These are phyloP conservation scores for Globisporangium apiculatum DNA, from an alignment of 352 stramenopile genomes.

Conservation along the genomic window DNA sequence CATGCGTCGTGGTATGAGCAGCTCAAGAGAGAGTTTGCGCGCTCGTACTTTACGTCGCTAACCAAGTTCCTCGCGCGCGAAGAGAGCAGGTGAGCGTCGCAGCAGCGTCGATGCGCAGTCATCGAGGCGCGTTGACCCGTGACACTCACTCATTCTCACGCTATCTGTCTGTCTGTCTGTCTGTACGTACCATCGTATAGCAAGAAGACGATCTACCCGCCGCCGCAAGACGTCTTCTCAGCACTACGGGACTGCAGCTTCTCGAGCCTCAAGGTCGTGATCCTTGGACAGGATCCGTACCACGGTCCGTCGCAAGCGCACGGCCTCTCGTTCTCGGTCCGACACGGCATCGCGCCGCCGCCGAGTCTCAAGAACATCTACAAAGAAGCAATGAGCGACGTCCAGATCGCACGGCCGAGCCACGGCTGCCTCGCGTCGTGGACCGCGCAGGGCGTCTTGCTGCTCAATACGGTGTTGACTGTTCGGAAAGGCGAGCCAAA, in stretches of 20 bases:
- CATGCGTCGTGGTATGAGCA: constrained; percentile 50
- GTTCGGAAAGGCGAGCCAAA: constrained; percentile 90
- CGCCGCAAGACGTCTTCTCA: constrained; percentile 81
- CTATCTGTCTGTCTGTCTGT: not conserved
- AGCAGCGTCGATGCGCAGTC: too few species aligned
- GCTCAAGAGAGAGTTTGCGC: constrained; percentile 41
- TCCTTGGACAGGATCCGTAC: constrained; percentile 92
- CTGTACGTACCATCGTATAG: constrained; percentile 2
- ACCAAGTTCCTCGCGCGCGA: constrained; percentile 40
- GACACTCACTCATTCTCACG: not conserved
- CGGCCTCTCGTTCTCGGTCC: constrained; percentile 89
- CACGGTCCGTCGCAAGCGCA: constrained; percentile 83
- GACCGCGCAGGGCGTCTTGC: constrained; percentile 94
- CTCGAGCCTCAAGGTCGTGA: constrained; percentile 87
- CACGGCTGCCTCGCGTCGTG: constrained; percentile 92
- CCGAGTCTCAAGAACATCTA: constrained; percentile 98
- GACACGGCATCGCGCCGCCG: constrained; percentile 81
- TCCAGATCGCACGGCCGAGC: constrained; percentile 57
- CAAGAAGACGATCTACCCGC: constrained; percentile 85
- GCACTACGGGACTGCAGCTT: constrained; percentile 87
- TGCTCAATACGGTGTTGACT: constrained; percentile 98
- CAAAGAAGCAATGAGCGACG: constrained; percentile 90
- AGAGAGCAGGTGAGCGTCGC: constrained; percentile 23
- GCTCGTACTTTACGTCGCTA: constrained; percentile 40
- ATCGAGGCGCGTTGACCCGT: too few species aligned